Evolutionary conservation across 805 yeast species (phyloP).

Genomic region (Ogataea naganishii): DNA sequence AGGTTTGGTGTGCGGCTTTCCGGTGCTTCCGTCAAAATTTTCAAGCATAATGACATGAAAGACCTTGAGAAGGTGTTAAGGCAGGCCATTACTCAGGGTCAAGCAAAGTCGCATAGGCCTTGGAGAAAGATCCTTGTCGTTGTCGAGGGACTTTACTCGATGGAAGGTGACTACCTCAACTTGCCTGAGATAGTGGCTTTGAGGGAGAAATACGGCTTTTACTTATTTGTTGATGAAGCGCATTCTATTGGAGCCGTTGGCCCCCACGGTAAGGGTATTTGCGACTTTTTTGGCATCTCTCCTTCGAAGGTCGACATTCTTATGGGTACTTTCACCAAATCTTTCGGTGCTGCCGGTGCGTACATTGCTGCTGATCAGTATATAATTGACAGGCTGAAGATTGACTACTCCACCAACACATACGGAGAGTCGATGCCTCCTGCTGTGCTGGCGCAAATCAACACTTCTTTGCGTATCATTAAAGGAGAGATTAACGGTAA

Average conservation of each 20-base stretch:
- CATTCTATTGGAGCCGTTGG: conserved; percentile 99
- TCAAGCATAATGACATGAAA: conserved; percentile 85
- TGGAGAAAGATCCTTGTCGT: conserved; percentile 84
- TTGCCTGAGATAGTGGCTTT: conserved; percentile 67
- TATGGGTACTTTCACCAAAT: conserved; percentile 97
- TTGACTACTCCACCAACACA: conserved; percentile 60
- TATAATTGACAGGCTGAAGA: conserved; percentile 65
- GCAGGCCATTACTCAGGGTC: conserved; percentile 87
- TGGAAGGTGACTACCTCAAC: conserved; percentile 88
- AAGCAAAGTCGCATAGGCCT: conserved; percentile 91
- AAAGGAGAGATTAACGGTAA: conserved; percentile 82
- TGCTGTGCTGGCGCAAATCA: conserved; percentile 83
- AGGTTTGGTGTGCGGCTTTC: conserved; percentile 90
- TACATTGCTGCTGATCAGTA: conserved; percentile 73
- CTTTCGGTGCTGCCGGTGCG: conserved; percentile 99
- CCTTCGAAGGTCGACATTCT: conserved; percentile 74
- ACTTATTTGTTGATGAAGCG: conserved; percentile 92
- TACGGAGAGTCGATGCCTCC: conserved; percentile 89
- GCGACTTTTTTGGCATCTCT: conserved; percentile 81
- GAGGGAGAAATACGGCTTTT: conserved; percentile 79
- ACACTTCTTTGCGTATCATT: conserved; percentile 69
- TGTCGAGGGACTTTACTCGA: conserved; percentile 86
- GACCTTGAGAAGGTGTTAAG: conserved; percentile 68
- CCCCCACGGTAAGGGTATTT: conserved; percentile 86
- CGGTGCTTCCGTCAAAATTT: conserved; percentile 88